phyloP scores from a whole-genome alignment of 2,329 filamentous ascomycete genomes.

The Ophiobolus disseminans region DNA sequence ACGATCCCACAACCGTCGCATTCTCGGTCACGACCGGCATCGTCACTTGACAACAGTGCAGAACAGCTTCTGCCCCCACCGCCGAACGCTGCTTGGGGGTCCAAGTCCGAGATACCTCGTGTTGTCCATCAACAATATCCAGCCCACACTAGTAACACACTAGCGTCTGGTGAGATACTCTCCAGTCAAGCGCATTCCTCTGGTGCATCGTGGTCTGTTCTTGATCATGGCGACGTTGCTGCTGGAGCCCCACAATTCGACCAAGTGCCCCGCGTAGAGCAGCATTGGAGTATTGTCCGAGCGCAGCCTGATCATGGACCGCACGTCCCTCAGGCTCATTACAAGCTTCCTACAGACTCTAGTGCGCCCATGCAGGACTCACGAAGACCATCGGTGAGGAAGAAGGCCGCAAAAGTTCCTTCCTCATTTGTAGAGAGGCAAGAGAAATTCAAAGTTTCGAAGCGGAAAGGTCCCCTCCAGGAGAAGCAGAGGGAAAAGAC shows the following conservation, averaged over 20 bases:
- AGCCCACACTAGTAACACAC: slow-evolving; percentile 19
- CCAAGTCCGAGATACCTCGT: slow-evolving; percentile 14
- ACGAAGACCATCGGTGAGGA: slow-evolving; percentile 27
- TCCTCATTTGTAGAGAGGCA: slow-evolving; percentile 43
- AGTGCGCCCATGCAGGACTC: slow-evolving; percentile 10
- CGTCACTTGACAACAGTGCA: slow-evolving; percentile 20
- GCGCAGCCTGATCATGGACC: slow-evolving; percentile 17
- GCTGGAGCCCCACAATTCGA: slow-evolving; percentile 22
- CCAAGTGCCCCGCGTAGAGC: slow-evolving; percentile 17
- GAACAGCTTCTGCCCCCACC: slow-evolving; percentile 25
- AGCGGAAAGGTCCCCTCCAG: slow-evolving; percentile 37
- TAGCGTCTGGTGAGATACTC: slow-evolving; percentile 16
- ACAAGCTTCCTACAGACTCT: slow-evolving; percentile 12
- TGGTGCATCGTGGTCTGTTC: slow-evolving; percentile 25
- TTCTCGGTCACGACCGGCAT: slow-evolving; percentile 19
- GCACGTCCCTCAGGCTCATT: slow-evolving; percentile 16
- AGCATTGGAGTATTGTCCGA: slow-evolving; percentile 27
- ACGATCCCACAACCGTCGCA: slow-evolving; percentile 31
- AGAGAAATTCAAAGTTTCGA: slow-evolving; percentile 43
- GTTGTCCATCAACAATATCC: slow-evolving; percentile 21
- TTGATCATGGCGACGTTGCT: slow-evolving; percentile 10
- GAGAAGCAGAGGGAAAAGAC: slow-evolving; percentile 41
- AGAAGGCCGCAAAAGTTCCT: slow-evolving; percentile 38
- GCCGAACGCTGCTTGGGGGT: slow-evolving; percentile 20
- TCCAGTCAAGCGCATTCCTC: slow-evolving; percentile 18